Evolutionary conservation across 106 monocot genomes (phyloP).

Genomic region (Vanilla planifolia): DNA sequence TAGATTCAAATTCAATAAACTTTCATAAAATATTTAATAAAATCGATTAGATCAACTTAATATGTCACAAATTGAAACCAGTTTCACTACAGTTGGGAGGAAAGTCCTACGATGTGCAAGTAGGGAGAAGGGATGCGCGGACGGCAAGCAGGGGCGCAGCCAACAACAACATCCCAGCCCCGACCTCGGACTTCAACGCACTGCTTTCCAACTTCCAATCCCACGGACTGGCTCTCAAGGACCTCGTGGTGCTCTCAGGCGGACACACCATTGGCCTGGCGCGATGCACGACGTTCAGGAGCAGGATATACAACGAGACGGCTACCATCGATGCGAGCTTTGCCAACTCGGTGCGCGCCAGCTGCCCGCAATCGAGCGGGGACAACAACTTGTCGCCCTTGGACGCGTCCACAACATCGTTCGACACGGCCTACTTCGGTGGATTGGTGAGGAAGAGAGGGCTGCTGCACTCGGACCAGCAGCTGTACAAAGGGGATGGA

Average conservation of each 20-base stretch:
- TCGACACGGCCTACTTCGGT: slow-evolving; percentile 23
- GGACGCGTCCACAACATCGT: slow-evolving; percentile 14
- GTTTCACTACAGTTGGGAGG: slow-evolving; percentile 32
- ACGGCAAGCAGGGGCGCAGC: slow-evolving; percentile 15
- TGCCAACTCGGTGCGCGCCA: background rate
- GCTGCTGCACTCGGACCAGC: slow-evolving; percentile 32
- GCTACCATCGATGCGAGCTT: slow-evolving; percentile 19
- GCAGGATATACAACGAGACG: slow-evolving; percentile 30
- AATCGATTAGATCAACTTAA: background rate
- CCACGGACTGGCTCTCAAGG: slow-evolving; percentile 12
- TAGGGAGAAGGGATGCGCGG: slow-evolving; percentile 24
- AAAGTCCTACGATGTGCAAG: slow-evolving; percentile 11
- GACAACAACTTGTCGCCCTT: slow-evolving; percentile 12
- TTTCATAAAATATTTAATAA: background rate
- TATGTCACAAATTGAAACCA: background rate
- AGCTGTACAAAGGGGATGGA: slow-evolving; percentile 26
- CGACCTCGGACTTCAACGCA: background rate
- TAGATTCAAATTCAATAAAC: background rate
- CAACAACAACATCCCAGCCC: slow-evolving; percentile 13
- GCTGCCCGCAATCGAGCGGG: slow-evolving; percentile 13
- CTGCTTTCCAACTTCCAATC: slow-evolving; percentile 20
- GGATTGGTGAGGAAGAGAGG: slow-evolving; percentile 18
- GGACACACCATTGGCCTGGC: slow-evolving; percentile 32
- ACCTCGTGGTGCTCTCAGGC: slow-evolving; percentile 20
- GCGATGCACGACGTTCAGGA: slow-evolving; percentile 9